Conservation (phyloP, 495 filamentous ascomycete species). For the Lichina pygmaea region DNA sequence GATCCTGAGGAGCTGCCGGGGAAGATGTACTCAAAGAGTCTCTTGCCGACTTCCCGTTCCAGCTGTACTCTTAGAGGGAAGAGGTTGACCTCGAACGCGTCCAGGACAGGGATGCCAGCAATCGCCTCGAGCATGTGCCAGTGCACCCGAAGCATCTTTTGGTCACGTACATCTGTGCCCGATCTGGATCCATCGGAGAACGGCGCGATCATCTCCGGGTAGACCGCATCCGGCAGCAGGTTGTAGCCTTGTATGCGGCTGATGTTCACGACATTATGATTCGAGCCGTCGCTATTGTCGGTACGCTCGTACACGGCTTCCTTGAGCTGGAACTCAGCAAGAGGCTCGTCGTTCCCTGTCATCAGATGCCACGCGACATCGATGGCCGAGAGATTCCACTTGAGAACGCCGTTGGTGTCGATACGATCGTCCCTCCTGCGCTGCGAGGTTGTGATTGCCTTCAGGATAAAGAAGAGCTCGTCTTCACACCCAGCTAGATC, state of each 20-base stretch:
- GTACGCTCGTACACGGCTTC: conserved; percentile 79
- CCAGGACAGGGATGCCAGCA: conserved; percentile 88
- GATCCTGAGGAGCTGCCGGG: conserved; percentile 39
- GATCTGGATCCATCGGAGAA: conserved; percentile 39
- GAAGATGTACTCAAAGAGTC: conserved; percentile 94
- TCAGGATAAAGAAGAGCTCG: conserved; percentile 99
- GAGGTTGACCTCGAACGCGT: conserved; percentile 85
- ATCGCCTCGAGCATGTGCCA: conserved; percentile 98
- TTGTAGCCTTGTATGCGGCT: conserved; percentile 66
- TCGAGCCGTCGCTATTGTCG: conserved; percentile 89
- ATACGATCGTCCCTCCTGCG: conserved; percentile 49
- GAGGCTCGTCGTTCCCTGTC: conserved; percentile 53
- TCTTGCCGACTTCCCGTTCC: conserved; percentile 78
- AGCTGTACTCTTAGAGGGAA: conserved; percentile 87
- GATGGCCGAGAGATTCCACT: conserved; percentile 69
- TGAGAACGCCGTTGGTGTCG: conserved; percentile 49
- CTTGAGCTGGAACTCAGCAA: conserved; percentile 81
- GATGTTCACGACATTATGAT: conserved; percentile 73
- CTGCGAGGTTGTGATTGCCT: conserved; percentile 91
- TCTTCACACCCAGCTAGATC: conserved; percentile 80
- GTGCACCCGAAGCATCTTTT: conserved; percentile 70
- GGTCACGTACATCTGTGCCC: conserved; percentile 19
- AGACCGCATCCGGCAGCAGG: conserved; percentile 66
- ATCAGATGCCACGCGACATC: conserved; percentile 96
- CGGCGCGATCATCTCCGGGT: conserved; percentile 83